A percentile compares a stretch with the other conserved stretches of the same genome.
phyloP scores from a whole-genome alignment of 1,284 basidiomycete genomes.

The Gastroboletus turbinatus region DNA sequence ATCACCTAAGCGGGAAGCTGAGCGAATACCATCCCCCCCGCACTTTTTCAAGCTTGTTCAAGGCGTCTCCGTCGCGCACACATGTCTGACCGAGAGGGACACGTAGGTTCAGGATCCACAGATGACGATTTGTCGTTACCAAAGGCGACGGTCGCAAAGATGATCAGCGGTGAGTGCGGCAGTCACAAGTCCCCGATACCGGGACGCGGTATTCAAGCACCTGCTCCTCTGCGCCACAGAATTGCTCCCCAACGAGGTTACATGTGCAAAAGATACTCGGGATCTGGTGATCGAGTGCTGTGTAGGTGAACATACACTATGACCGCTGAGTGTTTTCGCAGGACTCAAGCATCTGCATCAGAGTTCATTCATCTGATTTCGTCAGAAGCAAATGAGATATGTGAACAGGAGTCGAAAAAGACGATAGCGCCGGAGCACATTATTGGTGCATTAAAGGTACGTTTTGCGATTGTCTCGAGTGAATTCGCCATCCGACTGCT shows the following conservation, averaged over 20 bases:
- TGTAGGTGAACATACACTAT: conserved; percentile 73
- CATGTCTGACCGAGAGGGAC: conserved; percentile 88
- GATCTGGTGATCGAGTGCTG: conserved; percentile 98
- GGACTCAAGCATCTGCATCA: conserved; percentile 36
- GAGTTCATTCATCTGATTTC: conserved; percentile 99
- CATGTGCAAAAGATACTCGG: conserved; percentile 93
- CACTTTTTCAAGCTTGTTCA: not conserved
- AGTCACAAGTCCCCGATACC: not conserved
- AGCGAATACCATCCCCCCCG: not conserved
- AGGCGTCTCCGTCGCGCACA: conserved; percentile 10
- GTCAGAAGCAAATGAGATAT: conserved; percentile 97
- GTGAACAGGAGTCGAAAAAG: conserved; percentile 98
- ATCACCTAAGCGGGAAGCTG: conserved; percentile 18
- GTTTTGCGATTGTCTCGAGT: conserved; percentile 21
- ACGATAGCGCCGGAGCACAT: conserved; percentile 99
- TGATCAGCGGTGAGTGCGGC: conserved; percentile 76
- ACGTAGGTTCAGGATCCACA: conserved; percentile 52
- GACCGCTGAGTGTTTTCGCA: conserved; percentile 5
- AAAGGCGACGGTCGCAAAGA: conserved; percentile 96
- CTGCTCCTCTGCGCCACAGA: conserved; percentile 50
- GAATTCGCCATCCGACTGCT: conserved; percentile 9
- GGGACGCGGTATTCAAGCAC: conserved; percentile 9
- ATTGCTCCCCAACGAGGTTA: conserved; percentile 85
- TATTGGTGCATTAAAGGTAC: conserved; percentile 85
- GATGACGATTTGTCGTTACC: conserved; percentile 95